Conservation (phyloP, 2,329 filamentous ascomycete species). For the Xylariaceae sp. region DNA sequence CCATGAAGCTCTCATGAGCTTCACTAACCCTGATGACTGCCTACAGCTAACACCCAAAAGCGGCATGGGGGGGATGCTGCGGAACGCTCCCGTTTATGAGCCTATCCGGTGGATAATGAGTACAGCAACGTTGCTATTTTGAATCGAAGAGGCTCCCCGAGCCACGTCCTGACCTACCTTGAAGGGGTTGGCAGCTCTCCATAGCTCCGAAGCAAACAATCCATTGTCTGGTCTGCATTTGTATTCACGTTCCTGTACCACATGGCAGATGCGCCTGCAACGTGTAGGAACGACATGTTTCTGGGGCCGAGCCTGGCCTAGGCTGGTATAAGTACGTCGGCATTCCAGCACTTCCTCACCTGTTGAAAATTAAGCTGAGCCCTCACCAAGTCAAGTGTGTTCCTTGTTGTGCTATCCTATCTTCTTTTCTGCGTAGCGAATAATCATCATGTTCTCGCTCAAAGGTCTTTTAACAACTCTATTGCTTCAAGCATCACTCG, state of each 20-base stretch:
- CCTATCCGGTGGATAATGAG: slow-evolving; percentile 11
- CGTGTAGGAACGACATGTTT: slow-evolving; percentile 10
- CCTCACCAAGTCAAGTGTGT: slow-evolving; percentile 12
- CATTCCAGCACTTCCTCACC: slow-evolving; percentile 7
- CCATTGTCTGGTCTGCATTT: slow-evolving; percentile 8
- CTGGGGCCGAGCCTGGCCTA: neutral
- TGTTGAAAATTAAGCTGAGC: slow-evolving; percentile 8
- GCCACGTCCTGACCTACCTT: slow-evolving; percentile 8
- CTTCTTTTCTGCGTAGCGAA: slow-evolving; percentile 12
- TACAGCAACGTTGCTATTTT: slow-evolving; percentile 35
- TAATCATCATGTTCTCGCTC: slow-evolving; percentile 31
- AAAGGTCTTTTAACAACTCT: slow-evolving; percentile 27
- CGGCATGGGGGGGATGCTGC: slow-evolving; percentile 10
- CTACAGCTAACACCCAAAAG: slow-evolving; percentile 17
- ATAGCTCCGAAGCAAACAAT: slow-evolving; percentile 17
- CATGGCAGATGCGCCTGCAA: slow-evolving; percentile 17
- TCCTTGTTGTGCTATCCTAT: slow-evolving; percentile 10
- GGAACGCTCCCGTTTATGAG: slow-evolving; percentile 15
- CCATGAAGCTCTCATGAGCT: slow-evolving; percentile 23
- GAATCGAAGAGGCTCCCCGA: slow-evolving; percentile 13
- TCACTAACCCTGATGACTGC: slow-evolving; percentile 19
- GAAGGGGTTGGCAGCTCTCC: slow-evolving; percentile 7
- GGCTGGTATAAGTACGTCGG: slow-evolving; percentile 18
- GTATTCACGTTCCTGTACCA: slow-evolving; percentile 23
- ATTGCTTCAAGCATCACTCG: slow-evolving; percentile 32